Conservation (phyloP, 306 rosid species). For the Quercus agrifolia region DNA sequence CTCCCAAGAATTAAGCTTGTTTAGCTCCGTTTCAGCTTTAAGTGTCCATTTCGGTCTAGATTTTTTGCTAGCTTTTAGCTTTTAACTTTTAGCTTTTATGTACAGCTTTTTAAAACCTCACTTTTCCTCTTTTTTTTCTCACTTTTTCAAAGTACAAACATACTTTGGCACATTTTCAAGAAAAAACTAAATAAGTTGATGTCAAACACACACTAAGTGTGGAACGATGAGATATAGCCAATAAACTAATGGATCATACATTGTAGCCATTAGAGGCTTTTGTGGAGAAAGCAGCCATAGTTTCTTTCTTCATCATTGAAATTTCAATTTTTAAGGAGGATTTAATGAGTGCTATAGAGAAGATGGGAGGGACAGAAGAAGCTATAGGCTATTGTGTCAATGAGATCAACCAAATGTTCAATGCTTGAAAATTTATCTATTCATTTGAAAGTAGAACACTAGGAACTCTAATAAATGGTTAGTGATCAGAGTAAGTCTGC, state of each 20-base stretch:
- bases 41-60: too few species aligned
- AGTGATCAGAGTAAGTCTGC: neutral
- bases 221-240: slow-evolving; percentile 62
- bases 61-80: too few species aligned
- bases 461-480: too few species aligned
- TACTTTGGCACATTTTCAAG: too few species aligned
- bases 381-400: slow-evolving; percentile 19
- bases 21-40: slow-evolving; percentile 40
- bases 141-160: too few species aligned
- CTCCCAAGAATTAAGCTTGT: slow-evolving; percentile 50
- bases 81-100: too few species aligned
- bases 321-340: neutral
- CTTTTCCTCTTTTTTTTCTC: too few species aligned
- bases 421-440: neutral
- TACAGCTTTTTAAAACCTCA: too few species aligned
- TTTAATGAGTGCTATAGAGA: neutral
- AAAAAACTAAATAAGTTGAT: too few species aligned
- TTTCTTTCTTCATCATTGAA: slow-evolving; percentile 31
- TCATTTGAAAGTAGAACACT: neutral
- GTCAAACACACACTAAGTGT: slow-evolving; percentile 4
- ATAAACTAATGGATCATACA: slow-evolving; percentile 49
- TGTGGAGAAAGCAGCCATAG: slow-evolving; percentile 43
- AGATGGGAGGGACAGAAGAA: slow-evolving; percentile 7
- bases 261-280: slow-evolving; percentile 30
- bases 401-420: slow-evolving; percentile 2